Base-by-base conservation (phyloP, 139 green algal species). In the Auxenochlorella pyrenoidosa region DNA sequence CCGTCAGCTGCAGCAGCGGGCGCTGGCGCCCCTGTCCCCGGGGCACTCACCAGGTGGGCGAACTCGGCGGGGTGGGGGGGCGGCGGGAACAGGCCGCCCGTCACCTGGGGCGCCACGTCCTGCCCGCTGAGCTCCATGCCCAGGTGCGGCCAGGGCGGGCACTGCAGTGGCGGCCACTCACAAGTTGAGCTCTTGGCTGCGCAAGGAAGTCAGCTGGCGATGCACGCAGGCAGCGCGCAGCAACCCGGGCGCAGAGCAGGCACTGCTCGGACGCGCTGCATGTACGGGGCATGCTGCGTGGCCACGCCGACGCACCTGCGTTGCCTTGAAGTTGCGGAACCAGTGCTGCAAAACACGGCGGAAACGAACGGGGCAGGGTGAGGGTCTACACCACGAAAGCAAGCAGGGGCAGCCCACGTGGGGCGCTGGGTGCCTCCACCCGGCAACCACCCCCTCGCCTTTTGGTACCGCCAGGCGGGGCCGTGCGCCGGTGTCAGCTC, bases 81-180 rank as follows among this genome's bases (percentile, higher is more conserved):
- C 60, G 75, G 80, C 15, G 80, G 80, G 80, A 85, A 85, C 36
- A 85, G 63, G 28, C 80, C 80, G 30, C 80, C 80, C 4, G 60
- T 43, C 19, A 85, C 58, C 3, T 41, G 41, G 0, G 10, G 30
- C 12, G 79, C 79, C 58, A 28, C 79, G 21, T 51, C 38, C 59
- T 60, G 63, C 15, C 38, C 63, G 2, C 28, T 76, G 59, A 75
- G 43, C 19, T 26, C 19, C 40, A 43, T 28, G 40, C 21, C 18
- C 63, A 85, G 60, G 80, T 85, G 80, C 30, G 80, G 80, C 80
- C 80, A 85, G 47, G 80, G 80, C 36, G 80, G 54, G 38, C 88
- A 87, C 80, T 85, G 80, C 60, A 41, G 70, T 30, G 43, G 41
- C 10, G 10, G 36, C 30, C 32, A 22, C 2, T 2, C 22, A 71